Evolutionary conservation across 2,329 filamentous ascomycete species (phyloP), one percentile per base, ranked within the genome.

Genomic region (Colletotrichum gigasporum): DNA sequence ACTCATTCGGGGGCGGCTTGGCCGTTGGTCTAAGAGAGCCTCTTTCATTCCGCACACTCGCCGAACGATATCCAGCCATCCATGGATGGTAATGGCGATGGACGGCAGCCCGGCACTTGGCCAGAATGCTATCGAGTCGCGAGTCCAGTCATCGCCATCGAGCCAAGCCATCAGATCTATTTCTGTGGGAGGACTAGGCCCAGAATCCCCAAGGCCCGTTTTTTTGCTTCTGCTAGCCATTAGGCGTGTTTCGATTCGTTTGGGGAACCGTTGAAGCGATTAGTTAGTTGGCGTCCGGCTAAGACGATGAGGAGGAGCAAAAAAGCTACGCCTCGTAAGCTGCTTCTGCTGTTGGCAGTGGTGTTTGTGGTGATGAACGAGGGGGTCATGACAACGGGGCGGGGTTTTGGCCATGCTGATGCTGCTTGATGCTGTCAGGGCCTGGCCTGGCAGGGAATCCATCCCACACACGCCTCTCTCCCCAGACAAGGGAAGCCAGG

Each of bases 141-240:
- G 20, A 42, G 35, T 3, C 16, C 37, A 37, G 22, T 50, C 34
- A 50, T 16, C 4, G 28, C 47, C 30, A 20, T 51, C 30, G 18
- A 35, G 41, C 48, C 47, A 61, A 63, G 47, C 61, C 61, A 61
- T 55, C 42, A 55, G 14, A 44, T 50, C 56, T 64, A 55, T 54
- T 64, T 55, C 41, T 5, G 56, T 41, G 32, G 28, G 16, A 35
- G 20, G 26, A 39, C 39, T 34, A 47, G n/a, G n/a, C 22, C 28
- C 18, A 14, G n/a, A n/a, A n/a, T n/a, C n/a, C n/a, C n/a, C 22
- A 32, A 16, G 9, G 39, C 30, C 3, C 39, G 22, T 39, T 20
- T 11, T 24, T 39, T 44, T 32, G 41, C 34, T 37, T 14, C 34
- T 32, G 39, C 48, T 50, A 35, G 34, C 18, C n/a, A n/a, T 42